These are phyloP conservation scores for Balansia obtecta DNA, from an alignment of 2,329 filamentous ascomycete genomes.

Conservation along the genomic window DNA sequence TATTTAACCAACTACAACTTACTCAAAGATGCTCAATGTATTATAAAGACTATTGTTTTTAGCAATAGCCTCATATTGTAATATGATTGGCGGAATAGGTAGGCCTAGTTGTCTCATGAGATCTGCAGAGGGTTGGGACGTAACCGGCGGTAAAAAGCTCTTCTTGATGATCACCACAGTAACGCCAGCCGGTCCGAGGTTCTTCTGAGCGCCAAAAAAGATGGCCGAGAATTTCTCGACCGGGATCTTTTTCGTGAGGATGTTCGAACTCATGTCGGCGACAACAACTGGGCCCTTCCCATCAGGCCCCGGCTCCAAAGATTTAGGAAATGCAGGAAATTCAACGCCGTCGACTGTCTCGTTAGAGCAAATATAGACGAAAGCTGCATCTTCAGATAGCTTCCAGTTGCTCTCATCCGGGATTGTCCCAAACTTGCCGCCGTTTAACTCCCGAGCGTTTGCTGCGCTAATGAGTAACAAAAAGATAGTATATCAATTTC, in stretches of 20 bases:
- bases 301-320: constrained; percentile 42
- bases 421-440: constrained; percentile 78
- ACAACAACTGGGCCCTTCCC: constrained; percentile 65
- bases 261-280: constrained; percentile 91
- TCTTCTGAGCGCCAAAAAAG: constrained; percentile 94
- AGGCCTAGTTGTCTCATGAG: constrained; percentile 58
- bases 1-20: constrained; percentile 16
- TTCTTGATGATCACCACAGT: constrained; percentile 79
- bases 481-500: too few species aligned
- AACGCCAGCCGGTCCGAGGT: constrained; percentile 75
- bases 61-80: constrained; percentile 73
- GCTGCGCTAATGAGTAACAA: constrained; percentile 28
- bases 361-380: constrained; percentile 88
- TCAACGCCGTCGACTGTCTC: constrained; percentile 93
- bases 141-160: constrained; percentile 33
- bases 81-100: constrained; percentile 60
- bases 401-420: constrained; percentile 68
- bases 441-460: constrained; percentile 52
- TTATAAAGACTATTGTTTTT: constrained; percentile 96
- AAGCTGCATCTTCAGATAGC: constrained; percentile 52
- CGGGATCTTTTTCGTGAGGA: constrained; percentile 68
- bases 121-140: constrained; percentile 57
- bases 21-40: constrained; percentile 86
- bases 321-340: constrained; percentile 47
- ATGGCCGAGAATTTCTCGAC: constrained; percentile 70